Conservation (phyloP, 1,284 basidiomycete genomes). For the Neonothopanus nambi region DNA sequence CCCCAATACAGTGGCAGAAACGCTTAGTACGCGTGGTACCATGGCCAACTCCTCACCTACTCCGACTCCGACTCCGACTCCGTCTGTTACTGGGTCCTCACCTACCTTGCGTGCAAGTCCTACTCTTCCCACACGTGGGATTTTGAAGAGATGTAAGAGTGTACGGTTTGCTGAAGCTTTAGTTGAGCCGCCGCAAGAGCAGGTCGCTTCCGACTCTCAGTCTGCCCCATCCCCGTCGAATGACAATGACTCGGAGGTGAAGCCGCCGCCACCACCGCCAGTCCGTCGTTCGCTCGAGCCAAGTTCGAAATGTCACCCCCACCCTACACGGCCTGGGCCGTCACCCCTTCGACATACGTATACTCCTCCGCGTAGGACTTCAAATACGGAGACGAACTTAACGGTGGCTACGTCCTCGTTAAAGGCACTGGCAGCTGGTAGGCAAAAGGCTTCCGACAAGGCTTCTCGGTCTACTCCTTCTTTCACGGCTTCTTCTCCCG, state of each 20-base stretch:
- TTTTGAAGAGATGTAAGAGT: slow-evolving; percentile 40
- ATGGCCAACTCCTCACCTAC: no score
- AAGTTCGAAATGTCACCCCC: slow-evolving; percentile 1
- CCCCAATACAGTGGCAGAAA: no score
- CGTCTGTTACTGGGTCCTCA: slow-evolving; percentile 20
- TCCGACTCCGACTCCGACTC: slow-evolving; percentile 23
- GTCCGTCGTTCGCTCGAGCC: slow-evolving; percentile 11
- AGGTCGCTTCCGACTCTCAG: not conserved
- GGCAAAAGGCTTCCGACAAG: slow-evolving; percentile 1
- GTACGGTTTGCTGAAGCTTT: slow-evolving; percentile 41
- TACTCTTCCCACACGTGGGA: slow-evolving; percentile 33
- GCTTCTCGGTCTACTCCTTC: not conserved
- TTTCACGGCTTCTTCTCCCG: not conserved
- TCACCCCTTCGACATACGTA: slow-evolving; percentile 21
- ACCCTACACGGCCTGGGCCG: slow-evolving; percentile 13
- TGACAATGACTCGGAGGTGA: no score
- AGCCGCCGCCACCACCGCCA: no score
- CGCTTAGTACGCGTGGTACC: no score
- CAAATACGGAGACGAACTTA: slow-evolving; percentile 7
- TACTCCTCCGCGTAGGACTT: slow-evolving; percentile 14
- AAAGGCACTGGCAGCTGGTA: slow-evolving; percentile 1
- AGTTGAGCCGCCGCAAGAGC: slow-evolving; percentile 16
- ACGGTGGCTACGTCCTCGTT: slow-evolving; percentile 6
- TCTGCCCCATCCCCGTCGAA: not conserved
- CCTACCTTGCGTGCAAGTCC: slow-evolving; percentile 13